Base-by-base conservation (phyloP, 345 rosid genomes). In the Laguncularia racemosa region DNA sequence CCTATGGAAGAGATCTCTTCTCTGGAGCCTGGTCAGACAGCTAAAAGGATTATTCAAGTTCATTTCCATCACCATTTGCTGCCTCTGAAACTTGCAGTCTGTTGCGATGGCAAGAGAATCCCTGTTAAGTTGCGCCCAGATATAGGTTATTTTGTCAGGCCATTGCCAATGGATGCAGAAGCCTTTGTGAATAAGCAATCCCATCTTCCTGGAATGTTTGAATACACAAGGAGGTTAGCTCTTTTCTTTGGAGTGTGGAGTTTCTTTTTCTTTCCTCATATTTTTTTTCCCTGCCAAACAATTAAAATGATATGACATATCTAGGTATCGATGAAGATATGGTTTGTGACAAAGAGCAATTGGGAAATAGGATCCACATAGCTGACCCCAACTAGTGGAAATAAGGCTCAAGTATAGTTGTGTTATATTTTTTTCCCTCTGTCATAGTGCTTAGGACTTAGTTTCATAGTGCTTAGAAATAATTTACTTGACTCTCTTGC, bases 131-230 rank as follows among this genome's bases (percentile, higher is more conserved):
- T 89, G 77, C 75, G 88, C 58, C 99, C 99, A 56, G 95, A 93
- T 70, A 86, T 93, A 49, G 99, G 99, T 48, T 93, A 86, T 75
- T 88, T 93, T 76, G 85, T 93, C 61, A 93, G 81, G 67, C 97
- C 99, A 49, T 78, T 78, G 56, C 80, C 83, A 1, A 70, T 87
- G 85, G 80, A 78, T 64, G 48, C 71, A 62, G 83, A 80, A 57
- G 70, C 74, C 58, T 86, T 86, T 73, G 50, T 52, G 59, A 72
- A 76, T 52, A 77, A 63, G 52, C 89, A 86, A 75, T 81, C 91
- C 19, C 85, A 48, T 54, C 89, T 93, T 53, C 91, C 81, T 20
- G 96, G 99, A 64, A 86, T 93, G 97, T 89, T 89, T 43, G 97
- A 93, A 76, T 85, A 83, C 63, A 71, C 63, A 17, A 82, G 91